Evolutionary conservation across 1,284 basidiomycete genomes (phyloP).

Genomic region (Sporisorium scitamineum): DNA sequence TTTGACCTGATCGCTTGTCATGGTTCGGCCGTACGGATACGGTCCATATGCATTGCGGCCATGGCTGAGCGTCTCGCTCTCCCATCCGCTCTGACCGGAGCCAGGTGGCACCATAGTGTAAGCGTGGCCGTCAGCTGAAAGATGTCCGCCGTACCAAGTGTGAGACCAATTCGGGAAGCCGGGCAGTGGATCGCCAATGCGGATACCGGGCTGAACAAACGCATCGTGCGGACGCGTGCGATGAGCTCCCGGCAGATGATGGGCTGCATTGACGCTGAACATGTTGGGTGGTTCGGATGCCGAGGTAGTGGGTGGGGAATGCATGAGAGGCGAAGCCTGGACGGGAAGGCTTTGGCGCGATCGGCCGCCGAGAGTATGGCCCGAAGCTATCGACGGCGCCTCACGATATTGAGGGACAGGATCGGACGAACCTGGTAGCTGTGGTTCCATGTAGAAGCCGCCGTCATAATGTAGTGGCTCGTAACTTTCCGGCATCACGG

Average conservation of each 20-base stretch:
- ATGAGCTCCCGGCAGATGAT: constrained; percentile 41
- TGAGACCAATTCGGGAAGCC: constrained; percentile 54
- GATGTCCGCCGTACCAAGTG: constrained; percentile 62
- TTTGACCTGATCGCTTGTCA: constrained; percentile 46
- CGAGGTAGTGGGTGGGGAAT: constrained; percentile 23
- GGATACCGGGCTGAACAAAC: constrained; percentile 9
- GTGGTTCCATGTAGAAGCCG: constrained; percentile 36
- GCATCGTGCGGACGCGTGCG: constrained; percentile 16
- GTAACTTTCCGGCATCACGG: constrained; percentile 18
- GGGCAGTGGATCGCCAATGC: constrained; percentile 47
- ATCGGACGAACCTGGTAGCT: constrained; percentile 17
- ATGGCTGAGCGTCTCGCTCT: constrained; percentile 55
- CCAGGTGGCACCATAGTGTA: constrained; percentile 56
- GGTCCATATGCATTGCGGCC: constrained; percentile 17
- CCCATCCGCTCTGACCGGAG: constrained; percentile 58
- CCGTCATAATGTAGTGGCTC: constrained; percentile 33
- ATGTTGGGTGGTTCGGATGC: constrained; percentile 46
- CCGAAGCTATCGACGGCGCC: constrained; percentile 33
- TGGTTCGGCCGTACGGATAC: constrained; percentile 22
- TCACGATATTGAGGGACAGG: constrained; percentile 13
- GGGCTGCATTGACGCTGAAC: constrained; percentile 51
- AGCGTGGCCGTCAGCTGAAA: constrained; percentile 61
- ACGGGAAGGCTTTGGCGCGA: constrained; percentile 39
- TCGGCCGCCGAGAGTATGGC: constrained; percentile 18
- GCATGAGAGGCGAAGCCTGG: constrained; percentile 29